Base-by-base conservation (phyloP, 2,329 filamentous ascomycete genomes). In the Penicillium sp. region DNA sequence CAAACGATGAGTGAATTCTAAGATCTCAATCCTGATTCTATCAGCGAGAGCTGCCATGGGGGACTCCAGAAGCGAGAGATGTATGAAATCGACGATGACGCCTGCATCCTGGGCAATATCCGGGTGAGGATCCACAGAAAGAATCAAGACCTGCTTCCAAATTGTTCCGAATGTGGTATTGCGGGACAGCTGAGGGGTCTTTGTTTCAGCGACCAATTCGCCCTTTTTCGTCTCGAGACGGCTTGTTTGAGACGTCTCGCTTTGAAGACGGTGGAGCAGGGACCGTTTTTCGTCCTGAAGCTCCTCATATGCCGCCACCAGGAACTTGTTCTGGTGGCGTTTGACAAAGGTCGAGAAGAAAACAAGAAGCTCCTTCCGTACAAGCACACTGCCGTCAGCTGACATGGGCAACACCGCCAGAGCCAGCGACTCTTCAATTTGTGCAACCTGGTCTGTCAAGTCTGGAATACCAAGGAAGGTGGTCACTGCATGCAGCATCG, bases 381-480 rank as follows among this genome's bases (percentile, higher is more conserved):
- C 94, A 77, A 97, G 86, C 24, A 91, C 90, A 64, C 91, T 96
- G 30, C 92, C 94, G 71, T 99, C 94, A 50, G 90, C 90, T 20
- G 90, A 88, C 88, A 97, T 92, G 55, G 94, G 86, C 38, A 97
- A 80, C 38, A 97, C 83, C 11, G 90, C 90, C 76, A 90, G 89
- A 3, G 94, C 91, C 60, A 99, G 86, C 0, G 86, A 88, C 71
- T 96, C 92, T 69, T 99, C 94, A 51, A 94, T 90, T 54, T 90
- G 86, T 8, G 89, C 90, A 42, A 96, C 89, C 70, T 96, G 90
- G 57, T 95, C 87, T 0, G 92, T 96, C 59, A 96, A 75, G 66
- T 96, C 92, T 0, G 90, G 90, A 47, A 97, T 96, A 24, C 92
- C 92, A 20, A 99, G 76, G 74, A 99, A 96, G 4, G 89, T 94